phyloP scores from a whole-genome alignment of 371 early-diverging fungal genomes.

The Gilbertella persicaria region DNA sequence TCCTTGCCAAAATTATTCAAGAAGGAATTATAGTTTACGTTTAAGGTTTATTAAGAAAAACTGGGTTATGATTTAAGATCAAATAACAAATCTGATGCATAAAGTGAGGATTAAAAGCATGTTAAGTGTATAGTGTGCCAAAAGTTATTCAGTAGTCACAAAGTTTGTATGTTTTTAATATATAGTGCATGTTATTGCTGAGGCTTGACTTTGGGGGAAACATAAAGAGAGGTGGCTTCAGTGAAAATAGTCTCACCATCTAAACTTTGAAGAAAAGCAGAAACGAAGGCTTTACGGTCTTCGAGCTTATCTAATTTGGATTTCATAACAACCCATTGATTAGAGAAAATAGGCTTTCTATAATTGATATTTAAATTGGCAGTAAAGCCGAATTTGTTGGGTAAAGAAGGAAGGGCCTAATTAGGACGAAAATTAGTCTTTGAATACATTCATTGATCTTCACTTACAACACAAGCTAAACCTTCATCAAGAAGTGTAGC shows the following conservation, averaged over 20 bases:
- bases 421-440: neutral
- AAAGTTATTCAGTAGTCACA: too few species aligned
- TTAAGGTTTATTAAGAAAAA: too few species aligned
- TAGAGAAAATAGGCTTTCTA: constrained; percentile 66
- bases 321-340: constrained; percentile 67
- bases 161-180: constrained; percentile 1
- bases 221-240: constrained; percentile 68
- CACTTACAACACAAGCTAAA: constrained; percentile 58
- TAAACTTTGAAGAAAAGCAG: constrained; percentile 59
- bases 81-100: too few species aligned
- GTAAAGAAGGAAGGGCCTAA: constrained; percentile 58
- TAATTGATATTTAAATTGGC: constrained; percentile 78
- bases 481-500: constrained; percentile 75
- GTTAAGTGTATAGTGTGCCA: constrained; percentile 6
- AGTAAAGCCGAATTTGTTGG: constrained; percentile 73
- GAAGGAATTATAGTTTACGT: too few species aligned
- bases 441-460: neutral
- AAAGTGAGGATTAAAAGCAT: too few species aligned
- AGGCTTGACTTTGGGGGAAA: constrained; percentile 50
- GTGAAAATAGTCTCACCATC: constrained; percentile 54
- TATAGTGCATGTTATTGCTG: neutral
- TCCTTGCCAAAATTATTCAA: too few species aligned
- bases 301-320: constrained; percentile 63
- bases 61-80: too few species aligned
- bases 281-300: constrained; percentile 73